A percentile compares a stretch with the other conserved stretches of the same genome.
These are phyloP conservation scores for Pichia nakasei DNA, from an alignment of 805 yeast species.

Conservation along the genomic window DNA sequence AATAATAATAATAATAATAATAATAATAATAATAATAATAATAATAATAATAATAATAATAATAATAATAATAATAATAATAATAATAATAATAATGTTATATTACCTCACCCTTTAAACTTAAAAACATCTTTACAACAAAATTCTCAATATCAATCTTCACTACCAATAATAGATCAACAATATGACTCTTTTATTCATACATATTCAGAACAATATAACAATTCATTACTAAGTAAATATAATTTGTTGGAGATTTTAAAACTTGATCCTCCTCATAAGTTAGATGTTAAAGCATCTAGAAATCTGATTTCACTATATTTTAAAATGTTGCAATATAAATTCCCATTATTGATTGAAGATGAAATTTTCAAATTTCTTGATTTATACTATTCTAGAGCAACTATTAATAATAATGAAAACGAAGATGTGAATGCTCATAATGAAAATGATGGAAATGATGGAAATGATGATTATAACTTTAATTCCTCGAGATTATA, in stretches of 20 bases:
- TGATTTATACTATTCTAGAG: constrained; percentile 34
- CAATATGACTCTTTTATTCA: constrained; percentile 17
- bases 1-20: too few relatives aligned
- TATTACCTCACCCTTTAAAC: not conserved
- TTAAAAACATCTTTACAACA: not conserved
- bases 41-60: too few relatives aligned
- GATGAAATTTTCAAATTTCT: constrained; percentile 42
- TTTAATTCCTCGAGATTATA: constrained; percentile 49
- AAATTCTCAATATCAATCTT: not conserved
- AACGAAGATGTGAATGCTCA: too few relatives aligned
- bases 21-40: too few relatives aligned
- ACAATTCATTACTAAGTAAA: constrained; percentile 29
- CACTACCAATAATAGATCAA: constrained; percentile 9
- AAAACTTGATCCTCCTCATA: constrained; percentile 41
- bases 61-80: too few relatives aligned
- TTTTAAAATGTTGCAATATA: constrained; percentile 46
- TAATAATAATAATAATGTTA: too few relatives aligned
- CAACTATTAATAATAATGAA: too few relatives aligned
- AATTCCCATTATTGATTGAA: constrained; percentile 48
- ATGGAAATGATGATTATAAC: constrained; percentile 30
- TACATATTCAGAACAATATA: constrained; percentile 9
- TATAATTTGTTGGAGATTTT: constrained; percentile 40
- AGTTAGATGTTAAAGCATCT: constrained; percentile 41
- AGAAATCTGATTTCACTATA: constrained; percentile 46
- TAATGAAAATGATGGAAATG: not conserved